Conservation (phyloP, 2,329 filamentous ascomycete genomes). For the Hymenoscyphus scutula region DNA sequence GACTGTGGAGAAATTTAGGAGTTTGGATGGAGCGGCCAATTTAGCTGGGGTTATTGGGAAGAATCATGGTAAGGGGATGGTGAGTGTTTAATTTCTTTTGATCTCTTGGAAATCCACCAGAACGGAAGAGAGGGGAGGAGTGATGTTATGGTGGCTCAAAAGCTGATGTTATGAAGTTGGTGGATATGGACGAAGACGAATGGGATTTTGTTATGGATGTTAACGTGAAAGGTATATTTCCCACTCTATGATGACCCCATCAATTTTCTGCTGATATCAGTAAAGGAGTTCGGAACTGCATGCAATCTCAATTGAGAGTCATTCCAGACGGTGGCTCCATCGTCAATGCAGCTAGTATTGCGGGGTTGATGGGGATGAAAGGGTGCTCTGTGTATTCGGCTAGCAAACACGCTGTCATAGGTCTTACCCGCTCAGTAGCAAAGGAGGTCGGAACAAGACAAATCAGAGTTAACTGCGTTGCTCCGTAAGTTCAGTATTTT, state of each 20-base stretch:
- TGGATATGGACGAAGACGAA: slow-evolving; percentile 39
- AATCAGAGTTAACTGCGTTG: slow-evolving; percentile 20
- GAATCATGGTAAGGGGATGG: too few species aligned
- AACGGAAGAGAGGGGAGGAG: too few species aligned
- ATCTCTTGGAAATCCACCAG: too few species aligned
- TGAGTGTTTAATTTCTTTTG: too few species aligned
- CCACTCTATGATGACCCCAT: neutral
- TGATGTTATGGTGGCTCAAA: too few species aligned
- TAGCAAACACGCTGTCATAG: slow-evolving; percentile 37
- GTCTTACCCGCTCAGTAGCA: slow-evolving; percentile 32
- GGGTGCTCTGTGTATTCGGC: slow-evolving; percentile 33
- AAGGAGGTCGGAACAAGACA: slow-evolving; percentile 30
- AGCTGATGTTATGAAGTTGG: slow-evolving; percentile 11
- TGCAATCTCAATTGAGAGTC: slow-evolving; percentile 47
- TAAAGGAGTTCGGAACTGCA: slow-evolving; percentile 48
- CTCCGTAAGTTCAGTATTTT: slow-evolving; percentile 24
- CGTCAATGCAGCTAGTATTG: slow-evolving; percentile 49
- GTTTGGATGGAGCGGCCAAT: slow-evolving; percentile 41
- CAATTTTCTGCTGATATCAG: slow-evolving; percentile 18
- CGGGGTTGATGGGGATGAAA: slow-evolving; percentile 40
- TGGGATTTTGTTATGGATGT: slow-evolving; percentile 45
- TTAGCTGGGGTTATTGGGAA: slow-evolving; percentile 36
- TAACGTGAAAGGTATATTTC: slow-evolving; percentile 33
- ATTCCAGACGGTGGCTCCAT: slow-evolving; percentile 52
- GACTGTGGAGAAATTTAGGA: slow-evolving; percentile 36